A percentile compares a stretch with the other conserved stretches of the same genome.
phyloP scores from a whole-genome alignment of 805 yeast genomes.

The Ogataea glucozyma region DNA sequence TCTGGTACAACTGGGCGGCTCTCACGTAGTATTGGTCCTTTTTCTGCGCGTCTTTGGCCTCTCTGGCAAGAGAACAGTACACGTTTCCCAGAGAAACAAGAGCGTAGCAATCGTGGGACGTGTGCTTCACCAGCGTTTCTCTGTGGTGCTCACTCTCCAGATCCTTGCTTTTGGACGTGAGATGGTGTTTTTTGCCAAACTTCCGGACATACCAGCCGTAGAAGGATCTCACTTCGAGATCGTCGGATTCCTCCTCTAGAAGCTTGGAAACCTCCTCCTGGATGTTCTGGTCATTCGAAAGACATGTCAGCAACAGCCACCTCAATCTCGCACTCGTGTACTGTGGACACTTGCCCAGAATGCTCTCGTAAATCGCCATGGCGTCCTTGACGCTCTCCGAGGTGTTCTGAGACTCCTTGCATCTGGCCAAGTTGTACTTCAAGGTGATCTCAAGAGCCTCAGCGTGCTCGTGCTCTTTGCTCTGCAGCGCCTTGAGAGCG shows the following conservation, averaged over 20 bases:
- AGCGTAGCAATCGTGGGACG: conserved; percentile 89
- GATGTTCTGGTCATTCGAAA: conserved; percentile 50
- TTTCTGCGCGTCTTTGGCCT: conserved; percentile 59
- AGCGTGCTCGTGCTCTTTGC: conserved; percentile 20
- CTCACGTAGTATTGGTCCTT: conserved; percentile 74
- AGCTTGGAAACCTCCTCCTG: conserved; percentile 56
- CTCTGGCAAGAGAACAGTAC: conserved; percentile 81
- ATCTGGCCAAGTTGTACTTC: conserved; percentile 76
- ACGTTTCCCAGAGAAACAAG: conserved; percentile 87
- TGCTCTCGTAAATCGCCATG: conserved; percentile 48
- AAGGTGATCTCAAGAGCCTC: conserved; percentile 44
- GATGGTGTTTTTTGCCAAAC: conserved; percentile 52
- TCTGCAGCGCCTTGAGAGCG: conserved; percentile 41
- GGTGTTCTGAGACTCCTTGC: conserved; percentile 39
- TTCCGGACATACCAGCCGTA: conserved; percentile 85
- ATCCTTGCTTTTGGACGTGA: conserved; percentile 47
- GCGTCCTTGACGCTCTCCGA: conserved; percentile 32
- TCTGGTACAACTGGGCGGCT: conserved; percentile 90
- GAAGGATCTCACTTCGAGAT: conserved; percentile 84
- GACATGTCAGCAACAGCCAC: conserved; percentile 58
- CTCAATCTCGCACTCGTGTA: conserved; percentile 78
- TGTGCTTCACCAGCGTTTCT: conserved; percentile 76
- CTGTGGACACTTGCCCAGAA: conserved; percentile 62
- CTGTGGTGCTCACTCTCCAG: conserved; percentile 79
- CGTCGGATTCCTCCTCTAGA: conserved; percentile 52